Conservation (phyloP, 2,329 filamentous ascomycete species). For the Fusarium mangiferae region DNA sequence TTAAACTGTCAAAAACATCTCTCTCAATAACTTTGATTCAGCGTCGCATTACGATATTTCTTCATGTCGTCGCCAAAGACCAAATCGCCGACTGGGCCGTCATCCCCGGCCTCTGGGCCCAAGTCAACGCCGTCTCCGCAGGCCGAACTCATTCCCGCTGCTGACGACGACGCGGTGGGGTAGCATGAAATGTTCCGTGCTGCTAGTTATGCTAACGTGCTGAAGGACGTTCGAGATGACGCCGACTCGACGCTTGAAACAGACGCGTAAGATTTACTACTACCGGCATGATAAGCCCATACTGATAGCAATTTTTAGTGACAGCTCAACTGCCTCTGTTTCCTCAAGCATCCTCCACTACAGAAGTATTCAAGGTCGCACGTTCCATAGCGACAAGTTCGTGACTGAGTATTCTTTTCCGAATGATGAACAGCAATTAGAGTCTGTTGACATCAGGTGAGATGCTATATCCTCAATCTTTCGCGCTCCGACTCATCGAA, state of each 20-base stretch:
- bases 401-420: slow-evolving; percentile 13
- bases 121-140: not conserved
- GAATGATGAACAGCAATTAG: slow-evolving; percentile 24
- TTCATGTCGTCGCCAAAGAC: not conserved
- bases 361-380: slow-evolving; percentile 18
- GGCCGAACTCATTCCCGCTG: not conserved
- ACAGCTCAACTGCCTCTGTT: slow-evolving; percentile 22
- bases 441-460: slow-evolving; percentile 17
- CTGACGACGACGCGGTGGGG: not conserved
- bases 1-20: not conserved
- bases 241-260: not conserved
- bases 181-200: rapidly evolving
- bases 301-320: not conserved
- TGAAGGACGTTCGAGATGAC: not conserved
- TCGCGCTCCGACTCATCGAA: too few relatives aligned
- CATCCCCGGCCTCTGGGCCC: not conserved
- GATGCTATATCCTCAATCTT: rapidly evolving
- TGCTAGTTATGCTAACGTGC: not conserved
- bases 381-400: slow-evolving; percentile 29
- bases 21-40: not conserved
- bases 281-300: rapidly evolving
- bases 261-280: not conserved
- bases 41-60: rapidly evolving
- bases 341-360: slow-evolving; percentile 23
- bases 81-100: not conserved